Conservation (phyloP, 2,329 filamentous ascomycete species). For the Kalaharituber pfeilii region DNA sequence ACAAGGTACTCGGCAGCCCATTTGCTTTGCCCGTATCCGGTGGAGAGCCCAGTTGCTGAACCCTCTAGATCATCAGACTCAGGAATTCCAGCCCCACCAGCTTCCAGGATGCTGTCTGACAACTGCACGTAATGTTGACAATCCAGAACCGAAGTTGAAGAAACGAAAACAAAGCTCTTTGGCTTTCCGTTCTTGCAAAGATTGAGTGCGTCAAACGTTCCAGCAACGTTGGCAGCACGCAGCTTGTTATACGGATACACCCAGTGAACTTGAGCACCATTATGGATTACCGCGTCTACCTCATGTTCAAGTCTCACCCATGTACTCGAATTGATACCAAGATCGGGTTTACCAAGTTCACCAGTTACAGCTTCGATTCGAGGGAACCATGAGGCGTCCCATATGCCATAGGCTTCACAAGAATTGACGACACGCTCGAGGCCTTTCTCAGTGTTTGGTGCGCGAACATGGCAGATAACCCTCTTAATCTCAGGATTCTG, state of each 20-base stretch:
- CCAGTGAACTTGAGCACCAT: slow-evolving; percentile 71
- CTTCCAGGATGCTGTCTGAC: slow-evolving; percentile 43
- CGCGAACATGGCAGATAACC: slow-evolving; percentile 60
- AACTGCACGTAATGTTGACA: slow-evolving; percentile 62
- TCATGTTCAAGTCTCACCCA: slow-evolving; percentile 50
- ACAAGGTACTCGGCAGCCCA: slow-evolving; percentile 62
- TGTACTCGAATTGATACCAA: slow-evolving; percentile 48
- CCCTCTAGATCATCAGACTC: slow-evolving; percentile 67
- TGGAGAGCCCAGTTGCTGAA: slow-evolving; percentile 57
- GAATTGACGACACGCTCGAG: slow-evolving; percentile 48
- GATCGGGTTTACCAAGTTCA: slow-evolving; percentile 51
- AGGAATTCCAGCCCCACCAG: slow-evolving; percentile 46
- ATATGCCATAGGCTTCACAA: slow-evolving; percentile 61
- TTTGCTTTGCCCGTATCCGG: slow-evolving; percentile 82
- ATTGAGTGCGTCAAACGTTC: slow-evolving; percentile 56
- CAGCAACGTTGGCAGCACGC: slow-evolving; percentile 58
- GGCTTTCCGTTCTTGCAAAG: slow-evolving; percentile 61
- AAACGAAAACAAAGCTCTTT: slow-evolving; percentile 67
- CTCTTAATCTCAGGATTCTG: slow-evolving; percentile 35
- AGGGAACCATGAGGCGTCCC: slow-evolving; percentile 49
- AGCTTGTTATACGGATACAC: slow-evolving; percentile 58
- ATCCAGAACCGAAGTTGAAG: slow-evolving; percentile 67
- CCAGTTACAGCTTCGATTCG: slow-evolving; percentile 54
- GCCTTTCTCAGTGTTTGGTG: slow-evolving; percentile 42
- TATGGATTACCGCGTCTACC: slow-evolving; percentile 63